Conservation (phyloP, 139 green algal genomes). For the Auxenochlorella protothecoides region DNA sequence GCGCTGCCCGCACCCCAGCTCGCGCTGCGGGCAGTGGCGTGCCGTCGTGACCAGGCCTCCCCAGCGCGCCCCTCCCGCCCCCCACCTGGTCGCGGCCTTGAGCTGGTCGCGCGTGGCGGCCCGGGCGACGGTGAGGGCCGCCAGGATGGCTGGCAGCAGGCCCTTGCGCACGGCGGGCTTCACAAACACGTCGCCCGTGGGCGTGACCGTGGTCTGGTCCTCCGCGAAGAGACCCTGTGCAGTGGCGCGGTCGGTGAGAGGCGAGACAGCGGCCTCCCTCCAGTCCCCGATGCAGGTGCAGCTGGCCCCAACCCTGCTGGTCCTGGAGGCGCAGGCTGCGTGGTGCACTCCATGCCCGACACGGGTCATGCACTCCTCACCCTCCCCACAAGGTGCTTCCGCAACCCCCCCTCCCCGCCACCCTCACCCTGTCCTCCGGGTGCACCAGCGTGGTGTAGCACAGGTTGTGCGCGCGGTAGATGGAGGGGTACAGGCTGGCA, state of each 20-base stretch:
- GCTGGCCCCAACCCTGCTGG: too few relatives aligned
- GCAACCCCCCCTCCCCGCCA: neutral
- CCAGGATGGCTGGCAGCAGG: conserved; percentile 55
- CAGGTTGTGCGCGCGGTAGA: conserved; percentile 67
- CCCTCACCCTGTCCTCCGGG: conserved; percentile 29
- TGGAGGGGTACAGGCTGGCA: conserved; percentile 57
- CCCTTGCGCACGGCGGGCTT: conserved; percentile 40
- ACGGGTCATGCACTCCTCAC: too few relatives aligned
- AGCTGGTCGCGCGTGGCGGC: conserved; percentile 38
- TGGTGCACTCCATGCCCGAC: too few relatives aligned
- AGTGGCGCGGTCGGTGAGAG: too few relatives aligned
- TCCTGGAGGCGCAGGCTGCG: too few relatives aligned
- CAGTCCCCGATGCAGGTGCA: too few relatives aligned
- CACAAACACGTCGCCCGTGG: conserved; percentile 40
- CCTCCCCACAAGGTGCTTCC: too few relatives aligned
- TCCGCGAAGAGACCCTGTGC: conserved; percentile 2
- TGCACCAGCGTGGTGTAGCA: conserved; percentile 73
- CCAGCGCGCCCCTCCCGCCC: too few relatives aligned
- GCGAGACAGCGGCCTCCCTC: too few relatives aligned
- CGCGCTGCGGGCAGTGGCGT: too few relatives aligned
- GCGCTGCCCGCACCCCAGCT: too few relatives aligned
- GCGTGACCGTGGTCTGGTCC: conserved; percentile 29
- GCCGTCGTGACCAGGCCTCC: too few relatives aligned
- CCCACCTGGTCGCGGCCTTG: conserved; percentile 11
- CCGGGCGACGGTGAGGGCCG: conserved; percentile 50